These are phyloP conservation scores for Strobilomyces echinocephalus DNA, from an alignment of 768 basidiomycete species.

Conservation along the genomic window DNA sequence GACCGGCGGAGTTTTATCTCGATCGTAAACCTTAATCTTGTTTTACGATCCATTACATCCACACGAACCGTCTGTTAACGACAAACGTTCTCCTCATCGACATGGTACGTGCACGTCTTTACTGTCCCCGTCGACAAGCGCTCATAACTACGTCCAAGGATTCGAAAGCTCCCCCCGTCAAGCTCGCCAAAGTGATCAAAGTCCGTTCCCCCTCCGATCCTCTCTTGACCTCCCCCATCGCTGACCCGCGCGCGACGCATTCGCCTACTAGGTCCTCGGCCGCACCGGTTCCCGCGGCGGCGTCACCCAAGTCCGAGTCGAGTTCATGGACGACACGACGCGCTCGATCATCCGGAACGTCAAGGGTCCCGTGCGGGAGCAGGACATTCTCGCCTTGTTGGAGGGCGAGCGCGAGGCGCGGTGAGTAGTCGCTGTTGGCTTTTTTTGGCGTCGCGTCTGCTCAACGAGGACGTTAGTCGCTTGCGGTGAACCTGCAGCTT, in stretches of 20 bases:
- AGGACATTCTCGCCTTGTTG: conserved; percentile 93
- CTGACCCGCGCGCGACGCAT: neutral
- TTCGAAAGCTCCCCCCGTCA: conserved; percentile 87
- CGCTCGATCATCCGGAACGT: conserved; percentile 98
- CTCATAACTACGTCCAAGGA: conserved; percentile 43
- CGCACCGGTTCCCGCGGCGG: conserved; percentile 98
- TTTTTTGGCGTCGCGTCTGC: neutral
- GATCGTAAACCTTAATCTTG: conserved; percentile 22
- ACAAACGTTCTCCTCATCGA: conserved; percentile 3
- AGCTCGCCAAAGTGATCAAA: conserved; percentile 97
- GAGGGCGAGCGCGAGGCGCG: conserved; percentile 99
- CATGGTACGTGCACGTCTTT: conserved; percentile 24
- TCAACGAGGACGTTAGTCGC: conserved; percentile 9
- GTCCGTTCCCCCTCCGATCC: conserved; percentile 40
- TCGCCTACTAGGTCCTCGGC: conserved; percentile 75
- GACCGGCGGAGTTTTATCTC: conserved; percentile 16
- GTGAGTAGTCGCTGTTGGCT: conserved; percentile 42
- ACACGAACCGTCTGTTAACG: conserved; percentile 3
- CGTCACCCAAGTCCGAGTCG: conserved; percentile 98
- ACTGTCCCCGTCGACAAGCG: neutral
- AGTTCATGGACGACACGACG: conserved; percentile 96
- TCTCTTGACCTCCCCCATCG: neutral
- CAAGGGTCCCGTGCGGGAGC: conserved; percentile 93
- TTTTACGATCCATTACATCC: conserved; percentile 7
- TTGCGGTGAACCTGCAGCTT: conserved; percentile 14